Percentiles rank a stretch among this genome's conserved stretches.
phyloP scores from a whole-genome alignment of 208 protist species.

The Angomonas deanei region DNA sequence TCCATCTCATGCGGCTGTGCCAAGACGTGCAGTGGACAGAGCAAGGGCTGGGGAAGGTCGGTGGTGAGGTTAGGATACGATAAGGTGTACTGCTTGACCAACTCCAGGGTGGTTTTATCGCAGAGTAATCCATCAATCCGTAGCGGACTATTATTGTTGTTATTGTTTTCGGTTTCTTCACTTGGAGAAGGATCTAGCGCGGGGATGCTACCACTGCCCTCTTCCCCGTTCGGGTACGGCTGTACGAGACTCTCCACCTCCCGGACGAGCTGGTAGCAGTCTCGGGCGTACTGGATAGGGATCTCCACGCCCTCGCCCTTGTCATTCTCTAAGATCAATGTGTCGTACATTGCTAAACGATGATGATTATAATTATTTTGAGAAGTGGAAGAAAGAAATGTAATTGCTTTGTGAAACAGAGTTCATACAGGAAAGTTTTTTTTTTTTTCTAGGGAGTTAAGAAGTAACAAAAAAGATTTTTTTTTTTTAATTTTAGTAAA shows the following conservation, averaged over 20 bases:
- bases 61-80: constrained; percentile 12
- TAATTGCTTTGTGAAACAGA: no score
- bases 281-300: neutral
- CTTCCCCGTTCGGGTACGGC: no score
- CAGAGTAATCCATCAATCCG: constrained; percentile 37
- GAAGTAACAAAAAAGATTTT: no score
- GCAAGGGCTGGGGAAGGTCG: constrained; percentile 44
- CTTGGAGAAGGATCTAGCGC: no score
- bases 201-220: no score
- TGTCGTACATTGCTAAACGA: neutral
- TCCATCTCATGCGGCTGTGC: constrained; percentile 34
- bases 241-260: no score
- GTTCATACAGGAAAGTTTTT: no score
- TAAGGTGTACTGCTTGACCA: constrained; percentile 22
- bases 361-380: no score
- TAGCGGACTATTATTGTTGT: constrained; percentile 9
- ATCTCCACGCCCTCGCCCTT: constrained; percentile 6
- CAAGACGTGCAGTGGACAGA: constrained; percentile 15
- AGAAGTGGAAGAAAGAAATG: no score
- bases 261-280: neutral
- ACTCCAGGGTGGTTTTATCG: constrained; percentile 25
- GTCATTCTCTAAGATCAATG: neutral
- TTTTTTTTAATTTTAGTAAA: no score
- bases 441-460: no score
- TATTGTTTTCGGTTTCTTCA: neutral